A percentile compares a stretch with the other conserved stretches of the same genome.
These are phyloP conservation scores for Margaritispora aquatica DNA, from an alignment of 495 filamentous ascomycete genomes.

Conservation along the genomic window DNA sequence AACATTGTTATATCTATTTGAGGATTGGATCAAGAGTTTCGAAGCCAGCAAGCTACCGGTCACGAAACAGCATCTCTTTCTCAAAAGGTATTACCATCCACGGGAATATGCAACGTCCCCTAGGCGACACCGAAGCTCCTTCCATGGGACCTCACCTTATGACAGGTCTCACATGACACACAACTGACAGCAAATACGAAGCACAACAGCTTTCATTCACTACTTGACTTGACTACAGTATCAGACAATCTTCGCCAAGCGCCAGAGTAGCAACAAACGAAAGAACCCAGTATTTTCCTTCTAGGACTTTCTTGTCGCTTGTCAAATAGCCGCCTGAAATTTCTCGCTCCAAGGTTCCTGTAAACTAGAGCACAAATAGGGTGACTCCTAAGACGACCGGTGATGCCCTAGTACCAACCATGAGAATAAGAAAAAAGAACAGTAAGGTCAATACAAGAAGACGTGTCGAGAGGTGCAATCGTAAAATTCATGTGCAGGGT, in stretches of 20 bases:
- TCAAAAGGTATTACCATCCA: no score
- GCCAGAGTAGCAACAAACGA: conserved; percentile 5
- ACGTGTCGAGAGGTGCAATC: conserved; percentile 14
- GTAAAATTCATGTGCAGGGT: conserved; percentile 23
- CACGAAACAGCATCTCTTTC: no score
- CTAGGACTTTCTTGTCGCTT: conserved; percentile 4
- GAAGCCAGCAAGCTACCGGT: no score
- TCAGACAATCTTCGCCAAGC: conserved; percentile 3
- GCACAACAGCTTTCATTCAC: not conserved
- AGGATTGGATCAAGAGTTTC: no score
- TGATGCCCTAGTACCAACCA: not conserved
- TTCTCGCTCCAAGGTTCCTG: not conserved
- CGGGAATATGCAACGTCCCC: no score
- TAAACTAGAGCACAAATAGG: not conserved
- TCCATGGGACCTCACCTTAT: not conserved
- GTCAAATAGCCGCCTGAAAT: conserved; percentile 14
- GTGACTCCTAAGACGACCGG: not conserved
- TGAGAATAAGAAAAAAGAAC: not conserved
- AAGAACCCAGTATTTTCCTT: conserved; percentile 12
- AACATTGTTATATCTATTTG: no score
- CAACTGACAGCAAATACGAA: not conserved
- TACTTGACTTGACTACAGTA: no score
- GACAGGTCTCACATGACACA: not conserved
- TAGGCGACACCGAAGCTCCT: no score
- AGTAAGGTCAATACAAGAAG: conserved; percentile 24